Base-by-base conservation (phyloP, 169 alveolate species). In the Pseudocohnilembus persalinus region DNA sequence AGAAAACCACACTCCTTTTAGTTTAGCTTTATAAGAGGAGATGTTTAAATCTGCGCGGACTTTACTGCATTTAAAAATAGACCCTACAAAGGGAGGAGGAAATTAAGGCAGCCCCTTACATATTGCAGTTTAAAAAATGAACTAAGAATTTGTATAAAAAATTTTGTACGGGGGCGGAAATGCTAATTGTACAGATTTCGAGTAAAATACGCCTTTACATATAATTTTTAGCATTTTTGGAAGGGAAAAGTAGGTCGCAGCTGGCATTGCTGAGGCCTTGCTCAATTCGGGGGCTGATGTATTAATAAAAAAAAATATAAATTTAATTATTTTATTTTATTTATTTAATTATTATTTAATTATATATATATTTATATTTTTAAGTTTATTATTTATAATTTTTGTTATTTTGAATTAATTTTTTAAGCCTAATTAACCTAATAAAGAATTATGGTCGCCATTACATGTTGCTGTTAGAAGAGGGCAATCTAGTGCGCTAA, bases 131-230 rank as follows among this genome's bases (percentile, higher is more conserved):
- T 31, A 74, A 30, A 85, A 89, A 68, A 26, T 80, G 6, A 82
- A 89, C 29, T 64, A 31, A 25, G 35, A 73, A 26, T 34, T 78
- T 0, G 88, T 89, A 15, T 81, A 78, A n/a, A 85, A 79, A 75
- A n/a, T 89, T 0, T 63, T 89, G 1, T 83, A 83, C 31, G 75
- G 27, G 74, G 88, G 88, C 0, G 89, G 68, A 25, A 87, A 89
- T 74, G 89, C 85, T 11, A 85, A 84, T 73, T 65, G 26, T 0
- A 20, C 33, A 29, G 93, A 89, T 68, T 76, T 30, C 30, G 78
- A 82, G 65, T 74, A 80, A 31, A 83, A 81, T 28, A 83, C 89
- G 25, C 90, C 93, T 15, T 30, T 89, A 15, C 91, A 89, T 33
- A 27, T 82, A 27, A 24, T 81, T 31, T 82, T 89, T 82, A 80